phyloP scores from a whole-genome alignment of 2,329 filamentous ascomycete species.

The Curvularia verruculosa region DNA sequence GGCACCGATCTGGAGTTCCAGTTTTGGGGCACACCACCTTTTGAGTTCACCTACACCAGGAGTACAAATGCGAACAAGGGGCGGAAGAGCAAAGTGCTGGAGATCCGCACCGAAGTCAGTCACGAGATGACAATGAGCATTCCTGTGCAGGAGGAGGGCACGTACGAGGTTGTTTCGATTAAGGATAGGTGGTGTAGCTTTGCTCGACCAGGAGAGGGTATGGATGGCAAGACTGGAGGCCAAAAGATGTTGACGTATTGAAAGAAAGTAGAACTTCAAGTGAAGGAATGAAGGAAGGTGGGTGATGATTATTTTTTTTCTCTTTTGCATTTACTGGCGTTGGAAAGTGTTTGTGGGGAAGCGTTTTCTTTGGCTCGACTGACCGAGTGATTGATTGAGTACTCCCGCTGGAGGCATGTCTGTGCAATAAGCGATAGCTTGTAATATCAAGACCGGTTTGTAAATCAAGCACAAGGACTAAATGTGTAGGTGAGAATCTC shows the following conservation, averaged over 20 bases:
- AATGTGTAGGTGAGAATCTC: neutral
- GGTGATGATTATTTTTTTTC: neutral
- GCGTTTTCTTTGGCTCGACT: neutral
- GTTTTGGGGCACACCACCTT: slow-evolving; percentile 93
- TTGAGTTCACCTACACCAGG: slow-evolving; percentile 96
- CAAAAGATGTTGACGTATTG: slow-evolving; percentile 51
- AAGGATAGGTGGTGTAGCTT: slow-evolving; percentile 93
- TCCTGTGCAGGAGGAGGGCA: slow-evolving; percentile 88
- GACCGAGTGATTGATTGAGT: neutral
- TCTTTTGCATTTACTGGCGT: slow-evolving; percentile 3
- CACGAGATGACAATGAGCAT: slow-evolving; percentile 82
- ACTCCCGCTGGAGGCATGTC: neutral
- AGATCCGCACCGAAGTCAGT: slow-evolving; percentile 87
- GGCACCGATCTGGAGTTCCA: slow-evolving; percentile 93
- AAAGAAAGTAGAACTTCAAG: neutral
- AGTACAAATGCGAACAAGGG: slow-evolving; percentile 77
- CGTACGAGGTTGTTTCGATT: slow-evolving; percentile 95
- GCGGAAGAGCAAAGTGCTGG: slow-evolving; percentile 72
- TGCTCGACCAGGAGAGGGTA: slow-evolving; percentile 67
- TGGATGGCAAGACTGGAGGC: slow-evolving; percentile 37
- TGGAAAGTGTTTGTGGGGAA: neutral
- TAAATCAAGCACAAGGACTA: neutral
- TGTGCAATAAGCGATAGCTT: neutral
- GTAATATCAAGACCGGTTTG: neutral
- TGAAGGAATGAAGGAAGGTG: neutral